Conservation (phyloP, 176 grass and related monocot species). For the Triticum timopheevii region DNA sequence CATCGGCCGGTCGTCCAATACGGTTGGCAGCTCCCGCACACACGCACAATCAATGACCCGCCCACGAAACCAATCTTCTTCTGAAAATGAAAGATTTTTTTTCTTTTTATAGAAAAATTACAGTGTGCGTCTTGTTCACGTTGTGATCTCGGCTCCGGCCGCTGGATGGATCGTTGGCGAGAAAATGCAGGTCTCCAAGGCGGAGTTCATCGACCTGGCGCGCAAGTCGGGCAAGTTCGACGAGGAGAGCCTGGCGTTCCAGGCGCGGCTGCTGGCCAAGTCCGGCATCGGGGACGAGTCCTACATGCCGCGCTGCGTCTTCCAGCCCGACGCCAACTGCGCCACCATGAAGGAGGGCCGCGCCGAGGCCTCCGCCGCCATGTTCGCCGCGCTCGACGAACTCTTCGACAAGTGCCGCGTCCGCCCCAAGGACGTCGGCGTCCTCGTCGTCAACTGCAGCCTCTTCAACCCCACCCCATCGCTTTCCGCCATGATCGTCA, state of each 20-base stretch:
- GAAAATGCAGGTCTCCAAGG: conserved; percentile 54
- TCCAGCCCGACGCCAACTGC: conserved; percentile 68
- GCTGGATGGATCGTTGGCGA: neutral
- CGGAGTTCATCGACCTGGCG: conserved; percentile 81
- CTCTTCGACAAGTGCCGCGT: conserved; percentile 98
- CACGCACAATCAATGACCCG: conserved; percentile 24
- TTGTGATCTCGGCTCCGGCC: neutral
- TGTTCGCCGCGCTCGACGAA: conserved; percentile 91
- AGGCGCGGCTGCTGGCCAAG: conserved; percentile 74
- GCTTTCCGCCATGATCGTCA: conserved; percentile 96
- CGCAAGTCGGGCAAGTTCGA: conserved; percentile 92
- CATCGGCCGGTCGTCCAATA: neutral
- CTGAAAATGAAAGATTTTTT: neutral
- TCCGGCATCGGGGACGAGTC: conserved; percentile 96
- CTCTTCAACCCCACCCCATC: conserved; percentile 98
- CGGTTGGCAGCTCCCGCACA: conserved; percentile 14
- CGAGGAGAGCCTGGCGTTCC: conserved; percentile 92
- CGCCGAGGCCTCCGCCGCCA: conserved; percentile 69
- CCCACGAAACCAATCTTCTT: neutral
- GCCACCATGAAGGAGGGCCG: conserved; percentile 98
- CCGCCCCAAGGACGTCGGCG: conserved; percentile 87
- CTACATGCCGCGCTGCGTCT: conserved; percentile 76
- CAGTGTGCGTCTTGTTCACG: neutral
- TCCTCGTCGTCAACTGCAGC: conserved; percentile 97
- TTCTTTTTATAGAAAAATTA: neutral